Percentiles rank a stretch among this genome's conserved stretches.
phyloP scores from a whole-genome alignment of 345 rosid genomes.

The Nasturtium officinale region DNA sequence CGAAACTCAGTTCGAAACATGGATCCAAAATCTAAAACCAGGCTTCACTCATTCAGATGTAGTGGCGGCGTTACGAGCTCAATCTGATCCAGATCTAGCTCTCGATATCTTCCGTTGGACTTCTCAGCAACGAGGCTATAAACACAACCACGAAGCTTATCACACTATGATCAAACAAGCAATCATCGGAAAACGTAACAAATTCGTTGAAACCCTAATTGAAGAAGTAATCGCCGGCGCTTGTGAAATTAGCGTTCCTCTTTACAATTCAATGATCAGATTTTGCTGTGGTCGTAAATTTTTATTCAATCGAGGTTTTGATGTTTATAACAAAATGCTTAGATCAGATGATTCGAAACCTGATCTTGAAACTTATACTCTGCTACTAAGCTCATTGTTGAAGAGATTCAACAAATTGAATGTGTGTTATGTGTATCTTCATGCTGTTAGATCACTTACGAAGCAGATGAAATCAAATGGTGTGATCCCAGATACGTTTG shows the following conservation, averaged over 20 bases:
- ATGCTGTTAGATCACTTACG: conserved; percentile 68
- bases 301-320: conserved; percentile 73
- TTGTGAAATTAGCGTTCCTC: conserved; percentile 67
- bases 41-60: conserved; percentile 79
- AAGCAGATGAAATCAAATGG: conserved; percentile 91
- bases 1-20: conserved; percentile 75
- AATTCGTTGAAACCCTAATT: conserved; percentile 65
- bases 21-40: conserved; percentile 78
- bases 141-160: conserved; percentile 68
- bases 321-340: conserved; percentile 79
- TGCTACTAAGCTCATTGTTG: conserved; percentile 62
- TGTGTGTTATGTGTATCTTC: conserved; percentile 77
- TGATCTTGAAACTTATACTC: conserved; percentile 71
- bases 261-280: conserved; percentile 65
- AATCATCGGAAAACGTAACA: conserved; percentile 65
- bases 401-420: conserved; percentile 73
- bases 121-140: conserved; percentile 68
- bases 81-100: conserved; percentile 85
- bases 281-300: conserved; percentile 85
- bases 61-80: conserved; percentile 65
- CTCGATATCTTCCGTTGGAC: conserved; percentile 96
- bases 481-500: conserved; percentile 77
- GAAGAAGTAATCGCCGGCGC: conserved; percentile 92
- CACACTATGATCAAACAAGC: conserved; percentile 62
- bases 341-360: conserved; percentile 67